A percentile compares a stretch with the other conserved stretches of the same genome.
Conservation (phyloP, 2,329 filamentous ascomycete genomes). For the Elsinoe necatrix region DNA sequence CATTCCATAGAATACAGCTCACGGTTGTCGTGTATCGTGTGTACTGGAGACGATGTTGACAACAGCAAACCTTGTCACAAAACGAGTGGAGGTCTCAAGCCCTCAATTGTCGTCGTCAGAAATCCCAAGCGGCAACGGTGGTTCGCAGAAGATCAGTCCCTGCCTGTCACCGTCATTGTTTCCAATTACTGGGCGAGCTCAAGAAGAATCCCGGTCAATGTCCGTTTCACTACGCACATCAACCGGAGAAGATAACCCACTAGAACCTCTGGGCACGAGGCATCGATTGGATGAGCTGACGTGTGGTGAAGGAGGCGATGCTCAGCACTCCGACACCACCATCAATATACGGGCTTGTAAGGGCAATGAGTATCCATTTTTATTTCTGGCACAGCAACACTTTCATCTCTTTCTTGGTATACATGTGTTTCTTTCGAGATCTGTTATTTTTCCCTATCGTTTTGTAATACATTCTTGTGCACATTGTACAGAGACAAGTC, state of each 20-base stretch:
- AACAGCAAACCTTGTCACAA: not conserved
- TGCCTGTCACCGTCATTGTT: conserved; percentile 10
- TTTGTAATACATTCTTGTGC: not conserved
- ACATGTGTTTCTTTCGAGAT: not conserved
- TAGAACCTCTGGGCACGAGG: conserved; percentile 2
- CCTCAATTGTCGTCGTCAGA: not conserved
- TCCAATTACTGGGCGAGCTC: not conserved
- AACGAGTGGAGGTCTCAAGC: not conserved
- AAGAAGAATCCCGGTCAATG: conserved; percentile 5
- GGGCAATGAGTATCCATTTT: not conserved
- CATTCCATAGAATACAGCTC: not conserved
- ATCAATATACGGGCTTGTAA: not conserved
- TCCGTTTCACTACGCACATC: conserved; percentile 10
- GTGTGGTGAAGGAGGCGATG: conserved; percentile 13
- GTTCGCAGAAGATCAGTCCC: conserved; percentile 2
- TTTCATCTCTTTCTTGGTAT: conserved; percentile 5
- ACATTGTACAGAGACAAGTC: not conserved
- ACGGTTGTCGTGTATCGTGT: not conserved
- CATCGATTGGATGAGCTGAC: conserved; percentile 13
- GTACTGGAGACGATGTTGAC: not conserved
- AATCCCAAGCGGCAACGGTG: conserved; percentile 6
- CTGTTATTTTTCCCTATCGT: not conserved
- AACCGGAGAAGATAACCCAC: conserved; percentile 10
- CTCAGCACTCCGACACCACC: conserved; percentile 13
- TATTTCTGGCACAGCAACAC: conserved; percentile 13